Base-by-base conservation (phyloP, 148 eudicot species). In the Polygonum aviculare region DNA sequence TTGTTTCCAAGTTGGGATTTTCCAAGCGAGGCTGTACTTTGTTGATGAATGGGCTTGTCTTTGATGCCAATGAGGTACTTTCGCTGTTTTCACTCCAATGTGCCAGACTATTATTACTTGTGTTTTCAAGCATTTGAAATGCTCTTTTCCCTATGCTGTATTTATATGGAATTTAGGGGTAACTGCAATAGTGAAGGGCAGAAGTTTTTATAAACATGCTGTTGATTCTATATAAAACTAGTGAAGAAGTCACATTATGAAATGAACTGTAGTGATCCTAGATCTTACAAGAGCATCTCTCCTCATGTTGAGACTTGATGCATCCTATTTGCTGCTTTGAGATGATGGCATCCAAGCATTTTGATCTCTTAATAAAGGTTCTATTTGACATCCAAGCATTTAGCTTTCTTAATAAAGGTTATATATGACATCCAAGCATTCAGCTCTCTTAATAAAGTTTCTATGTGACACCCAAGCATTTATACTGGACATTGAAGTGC, bases 11-110 rank as follows among this genome's bases (percentile, higher is more conserved):
- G 83, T 87, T 95, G 78, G 99, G 99, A 21, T 84, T 95, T 78
- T 81, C 87, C 36, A 86, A 87, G 74, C 89, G 85, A 79, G 82
- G 82, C 59, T 92, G 99, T 74, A 84, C 87, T 82, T 88, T 93
- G 73, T 83, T 95, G 83, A 84, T 95, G 83, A 95, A 95, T 80
- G 99, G 99, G 36, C 96, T 93, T 83, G 90, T 95, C 75, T 76
- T 86, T 77, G 90, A 87, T 72, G 72, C 93, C 79, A 91, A 79
- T 73, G 96, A 95, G 99, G 99, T 95, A 80, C 39, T 77, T 50
- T 75, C 38, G 35, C 41, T 35, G 38, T 31, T 59, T 45, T 21
- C 21, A 48, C 31, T 19, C 18, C 41, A 67, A 36, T 8, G 14
- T 67, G 72, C 3, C 21, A 36, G 15, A 67, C 72, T 67, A 67